Conservation (phyloP, 2,329 filamentous ascomycete genomes). For the Diaporthe sp. region DNA sequence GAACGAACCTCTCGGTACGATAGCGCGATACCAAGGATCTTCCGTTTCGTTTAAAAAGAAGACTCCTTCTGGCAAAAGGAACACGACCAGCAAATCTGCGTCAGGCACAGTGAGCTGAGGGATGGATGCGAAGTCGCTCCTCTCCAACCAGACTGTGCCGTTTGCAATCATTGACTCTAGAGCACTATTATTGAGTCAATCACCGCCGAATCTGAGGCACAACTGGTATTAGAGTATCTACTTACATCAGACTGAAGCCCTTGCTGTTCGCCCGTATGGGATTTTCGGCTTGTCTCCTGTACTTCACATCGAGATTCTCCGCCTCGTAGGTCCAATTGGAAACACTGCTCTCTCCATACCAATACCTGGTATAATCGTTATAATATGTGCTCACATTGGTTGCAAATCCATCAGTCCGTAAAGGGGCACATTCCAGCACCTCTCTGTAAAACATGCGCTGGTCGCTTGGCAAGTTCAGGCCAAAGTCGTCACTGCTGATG, state of each 20-base stretch:
- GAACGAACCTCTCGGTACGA: not conserved
- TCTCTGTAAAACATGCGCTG: constrained; percentile 2
- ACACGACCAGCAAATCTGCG: not conserved
- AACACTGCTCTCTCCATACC: fast-evolving
- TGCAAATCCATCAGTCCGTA: not conserved
- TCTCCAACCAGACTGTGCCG: fast-evolving
- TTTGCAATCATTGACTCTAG: fast-evolving
- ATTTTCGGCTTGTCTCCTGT: not conserved
- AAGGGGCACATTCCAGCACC: not conserved
- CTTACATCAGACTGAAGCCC: not conserved
- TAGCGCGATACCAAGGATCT: not conserved
- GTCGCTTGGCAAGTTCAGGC: not conserved
- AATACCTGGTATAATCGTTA: not conserved
- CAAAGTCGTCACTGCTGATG: not conserved
- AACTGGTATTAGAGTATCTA: no score
- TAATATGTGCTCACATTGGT: not conserved
- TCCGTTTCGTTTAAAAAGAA: not conserved
- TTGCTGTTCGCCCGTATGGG: not conserved
- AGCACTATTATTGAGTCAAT: not conserved
- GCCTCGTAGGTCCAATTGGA: not conserved
- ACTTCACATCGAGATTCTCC: fast-evolving
- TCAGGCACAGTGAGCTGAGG: not conserved
- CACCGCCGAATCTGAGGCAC: no score
- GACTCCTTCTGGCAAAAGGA: not conserved
- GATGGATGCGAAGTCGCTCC: not conserved